Evolutionary conservation across 1,284 basidiomycete species (phyloP).

Genomic region (Ceratobasidium sp.): DNA sequence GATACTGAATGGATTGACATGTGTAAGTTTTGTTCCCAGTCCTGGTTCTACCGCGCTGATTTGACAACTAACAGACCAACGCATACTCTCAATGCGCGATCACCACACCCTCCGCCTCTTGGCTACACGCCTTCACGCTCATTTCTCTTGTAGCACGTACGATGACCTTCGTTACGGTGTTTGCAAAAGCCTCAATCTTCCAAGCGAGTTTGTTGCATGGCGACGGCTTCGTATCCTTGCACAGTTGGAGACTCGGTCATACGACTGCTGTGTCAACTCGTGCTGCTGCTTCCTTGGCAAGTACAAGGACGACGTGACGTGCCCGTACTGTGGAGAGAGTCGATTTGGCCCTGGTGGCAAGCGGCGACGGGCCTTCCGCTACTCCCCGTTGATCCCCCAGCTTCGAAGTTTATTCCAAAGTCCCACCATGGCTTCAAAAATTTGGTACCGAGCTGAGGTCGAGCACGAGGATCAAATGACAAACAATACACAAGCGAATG

Average conservation of each 20-base stretch:
- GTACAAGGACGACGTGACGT: not conserved
- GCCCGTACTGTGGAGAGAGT: not conserved
- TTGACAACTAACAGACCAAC: not conserved
- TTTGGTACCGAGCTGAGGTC: not conserved
- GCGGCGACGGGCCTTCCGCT: not conserved
- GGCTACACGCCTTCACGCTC: constrained; percentile 1
- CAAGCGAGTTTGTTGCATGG: constrained; percentile 12
- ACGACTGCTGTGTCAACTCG: constrained; percentile 18
- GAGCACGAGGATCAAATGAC: too few relatives aligned
- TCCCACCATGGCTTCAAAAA: not conserved
- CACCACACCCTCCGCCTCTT: not conserved
- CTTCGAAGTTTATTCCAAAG: not conserved
- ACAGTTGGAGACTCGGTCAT: not conserved
- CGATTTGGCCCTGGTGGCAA: not conserved
- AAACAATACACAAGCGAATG: too few relatives aligned
- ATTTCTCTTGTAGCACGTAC: constrained; percentile 13
- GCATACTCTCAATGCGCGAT: not conserved
- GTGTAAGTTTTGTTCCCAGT: not conserved
- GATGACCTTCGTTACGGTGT: constrained; percentile 1
- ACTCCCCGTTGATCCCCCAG: not conserved
- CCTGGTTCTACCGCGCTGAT: not conserved
- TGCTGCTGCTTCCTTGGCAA: constrained; percentile 20
- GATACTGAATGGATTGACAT: not conserved
- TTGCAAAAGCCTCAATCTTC: not conserved
- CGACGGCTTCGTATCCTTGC: not conserved